Evolutionary conservation across 2,329 filamentous ascomycete species (phyloP).

Genomic region (Pseudovirgaria hyperparasitica): DNA sequence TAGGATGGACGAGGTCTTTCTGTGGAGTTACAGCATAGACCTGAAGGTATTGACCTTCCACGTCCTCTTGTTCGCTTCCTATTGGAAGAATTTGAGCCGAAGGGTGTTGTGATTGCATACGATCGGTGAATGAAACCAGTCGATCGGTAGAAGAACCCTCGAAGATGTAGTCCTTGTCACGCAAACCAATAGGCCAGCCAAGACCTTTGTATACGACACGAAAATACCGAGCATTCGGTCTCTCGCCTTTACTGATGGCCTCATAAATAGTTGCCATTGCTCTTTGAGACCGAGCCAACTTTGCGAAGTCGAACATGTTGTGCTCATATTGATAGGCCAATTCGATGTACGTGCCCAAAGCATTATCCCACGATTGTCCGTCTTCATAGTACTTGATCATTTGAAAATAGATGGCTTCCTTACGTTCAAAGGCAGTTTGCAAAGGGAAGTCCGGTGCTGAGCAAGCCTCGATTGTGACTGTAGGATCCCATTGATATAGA

Average conservation of each 20-base stretch:
- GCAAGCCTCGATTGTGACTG: constrained; percentile 51
- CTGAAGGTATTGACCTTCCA: constrained; percentile 83
- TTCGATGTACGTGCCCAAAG: constrained; percentile 78
- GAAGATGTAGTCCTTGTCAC: constrained; percentile 88
- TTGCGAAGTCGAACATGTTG: constrained; percentile 81
- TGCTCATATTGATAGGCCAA: constrained; percentile 83
- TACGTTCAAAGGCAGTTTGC: constrained; percentile 82
- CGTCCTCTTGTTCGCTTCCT: constrained; percentile 57
- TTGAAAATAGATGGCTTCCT: constrained; percentile 82
- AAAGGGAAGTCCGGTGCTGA: constrained; percentile 64
- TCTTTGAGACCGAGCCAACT: constrained; percentile 76
- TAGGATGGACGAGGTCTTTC: constrained; percentile 67
- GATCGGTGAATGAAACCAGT: constrained; percentile 71
- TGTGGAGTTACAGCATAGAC: constrained; percentile 71
- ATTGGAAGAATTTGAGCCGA: constrained; percentile 66
- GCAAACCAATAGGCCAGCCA: constrained; percentile 67
- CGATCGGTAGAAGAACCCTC: constrained; percentile 69
- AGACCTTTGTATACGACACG: constrained; percentile 80
- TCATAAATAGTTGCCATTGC: constrained; percentile 92
- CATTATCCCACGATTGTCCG: constrained; percentile 86
- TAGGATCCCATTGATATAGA: constrained; percentile 80
- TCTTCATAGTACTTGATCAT: constrained; percentile 95
- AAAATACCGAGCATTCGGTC: constrained; percentile 74
- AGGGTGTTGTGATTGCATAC: constrained; percentile 84
- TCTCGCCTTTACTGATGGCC: constrained; percentile 69